phyloP scores from a whole-genome alignment of 1,284 basidiomycete genomes.

The Fistulinella staudtii region DNA sequence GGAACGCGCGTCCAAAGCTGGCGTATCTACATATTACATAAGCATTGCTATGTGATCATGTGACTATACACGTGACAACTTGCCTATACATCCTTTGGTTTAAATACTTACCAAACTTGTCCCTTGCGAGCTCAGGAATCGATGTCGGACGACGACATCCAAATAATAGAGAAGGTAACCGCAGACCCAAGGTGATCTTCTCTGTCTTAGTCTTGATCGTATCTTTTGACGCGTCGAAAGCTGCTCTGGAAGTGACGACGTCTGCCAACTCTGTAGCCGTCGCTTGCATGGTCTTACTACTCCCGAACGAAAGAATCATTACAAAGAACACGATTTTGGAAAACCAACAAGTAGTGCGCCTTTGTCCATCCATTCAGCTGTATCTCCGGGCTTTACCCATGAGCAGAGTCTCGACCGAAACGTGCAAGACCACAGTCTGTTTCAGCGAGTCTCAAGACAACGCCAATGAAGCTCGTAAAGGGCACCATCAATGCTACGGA shows the following conservation, averaged over 20 bases:
- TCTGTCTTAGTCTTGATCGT: too few species aligned
- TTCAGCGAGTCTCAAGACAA: constrained; percentile 1
- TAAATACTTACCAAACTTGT: too few species aligned
- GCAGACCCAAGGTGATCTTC: constrained; percentile 10
- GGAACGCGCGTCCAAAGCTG: constrained; percentile 53
- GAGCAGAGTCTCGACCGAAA: constrained; percentile 11
- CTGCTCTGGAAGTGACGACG: constrained; percentile 13
- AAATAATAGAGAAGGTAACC: constrained; percentile 18
- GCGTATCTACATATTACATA: constrained; percentile 8
- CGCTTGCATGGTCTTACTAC: constrained; percentile 38
- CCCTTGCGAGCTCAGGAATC: background rate
- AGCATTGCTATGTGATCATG: too few species aligned
- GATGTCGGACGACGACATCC: constrained; percentile 26
- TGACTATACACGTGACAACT: too few species aligned
- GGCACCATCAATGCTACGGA: constrained; percentile 18
- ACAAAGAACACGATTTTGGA: constrained; percentile 38
- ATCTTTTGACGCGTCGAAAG: constrained; percentile 8
- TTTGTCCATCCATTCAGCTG: background rate
- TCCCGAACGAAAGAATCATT: constrained; percentile 44
- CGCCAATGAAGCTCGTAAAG: constrained; percentile 5
- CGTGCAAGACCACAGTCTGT: constrained; percentile 4
- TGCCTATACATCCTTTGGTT: too few species aligned
- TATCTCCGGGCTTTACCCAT: background rate
- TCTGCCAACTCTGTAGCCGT: constrained; percentile 49
- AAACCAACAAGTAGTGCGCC: constrained; percentile 1